Base-by-base conservation (phyloP, 2,329 filamentous ascomycete genomes). In the Rhynchosporium secalis region DNA sequence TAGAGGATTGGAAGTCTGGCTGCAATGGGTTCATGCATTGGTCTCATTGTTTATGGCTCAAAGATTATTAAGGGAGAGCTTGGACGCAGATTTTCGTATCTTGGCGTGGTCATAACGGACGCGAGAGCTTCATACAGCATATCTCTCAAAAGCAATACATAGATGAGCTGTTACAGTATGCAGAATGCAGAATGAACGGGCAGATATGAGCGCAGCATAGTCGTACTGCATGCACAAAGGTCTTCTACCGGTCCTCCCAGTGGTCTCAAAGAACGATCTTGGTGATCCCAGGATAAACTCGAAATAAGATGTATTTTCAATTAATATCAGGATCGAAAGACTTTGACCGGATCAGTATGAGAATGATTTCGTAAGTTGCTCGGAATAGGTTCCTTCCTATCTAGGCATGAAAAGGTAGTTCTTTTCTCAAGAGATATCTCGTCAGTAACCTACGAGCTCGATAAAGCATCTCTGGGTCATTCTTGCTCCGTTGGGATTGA, bases 1-100 rank as follows among this genome's bases (percentile, higher is more conserved):
- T 96, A 92, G 83, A 72, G 61, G 62, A 58, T 58, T 66, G 62
- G 56, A 29, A 57, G 45, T 28, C 61, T 57, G 55, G 54, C 38
- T 58, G 26, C 12, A 62, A 48, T 46, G 56, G 43, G 43, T 56
- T 60, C 43, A 46, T 48, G 43, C 33, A 60, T 52, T 43, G 49
- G 55, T 26, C 41, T 56, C 41, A 43, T 47, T 26, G 29, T 58
- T 48, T 45, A 51, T 60, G 60, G 46, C 54, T 51, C 58, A 48
- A 60, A 54, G 49, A 64, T 41, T 58, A 33, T 57, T 29, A 43
- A 43, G 47, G 43, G 26, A 54, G 48, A 33, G 57, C 33, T 36
- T 58, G 62, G 48, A 58, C 41, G 48, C 54, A 58, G 47, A 20
- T 47, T 51, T 31, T 26, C 52, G 63, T 52, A 46, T 54, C 33